A percentile compares a stretch with the other conserved stretches of the same genome.
These are phyloP conservation scores for Podaxis mareebaensis DNA, from an alignment of 768 basidiomycete species.

Conservation along the genomic window DNA sequence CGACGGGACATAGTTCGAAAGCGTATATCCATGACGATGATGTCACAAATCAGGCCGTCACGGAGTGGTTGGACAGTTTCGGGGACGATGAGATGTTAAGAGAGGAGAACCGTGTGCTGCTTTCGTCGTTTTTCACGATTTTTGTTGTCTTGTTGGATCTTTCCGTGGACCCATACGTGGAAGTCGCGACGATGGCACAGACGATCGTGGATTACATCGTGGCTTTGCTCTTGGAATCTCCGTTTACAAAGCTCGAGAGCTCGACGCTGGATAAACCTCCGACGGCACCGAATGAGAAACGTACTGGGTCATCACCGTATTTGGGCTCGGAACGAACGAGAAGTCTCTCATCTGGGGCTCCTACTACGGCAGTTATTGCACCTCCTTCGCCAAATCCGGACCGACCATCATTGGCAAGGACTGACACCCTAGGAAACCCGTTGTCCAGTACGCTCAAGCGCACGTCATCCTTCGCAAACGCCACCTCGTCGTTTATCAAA, in stretches of 20 bases:
- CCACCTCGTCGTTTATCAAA: constrained; percentile 68
- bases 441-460: constrained; percentile 68
- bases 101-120: constrained; percentile 77
- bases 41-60: constrained; percentile 66
- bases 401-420: constrained; percentile 54
- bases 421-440: constrained; percentile 62
- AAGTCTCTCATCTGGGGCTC: not conserved
- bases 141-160: constrained; percentile 87
- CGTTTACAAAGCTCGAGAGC: constrained; percentile 74
- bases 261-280: constrained; percentile 61
- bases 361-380: constrained; percentile 11
- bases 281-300: constrained; percentile 40
- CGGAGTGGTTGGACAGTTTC: constrained; percentile 77
- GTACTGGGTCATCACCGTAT: constrained; percentile 43
- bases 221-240: constrained; percentile 86
- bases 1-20: constrained; percentile 28
- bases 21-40: constrained; percentile 60
- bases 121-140: constrained; percentile 95
- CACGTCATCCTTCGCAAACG: constrained; percentile 80
- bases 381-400: constrained; percentile 39
- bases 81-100: constrained; percentile 64
- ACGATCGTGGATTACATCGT: constrained; percentile 92
- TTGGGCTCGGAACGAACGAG: constrained; percentile 19
- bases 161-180: constrained; percentile 89
- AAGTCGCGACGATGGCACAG: constrained; percentile 89